These are phyloP conservation scores for Truncatella angustata DNA, from an alignment of 2,329 filamentous ascomycete genomes.

Conservation along the genomic window DNA sequence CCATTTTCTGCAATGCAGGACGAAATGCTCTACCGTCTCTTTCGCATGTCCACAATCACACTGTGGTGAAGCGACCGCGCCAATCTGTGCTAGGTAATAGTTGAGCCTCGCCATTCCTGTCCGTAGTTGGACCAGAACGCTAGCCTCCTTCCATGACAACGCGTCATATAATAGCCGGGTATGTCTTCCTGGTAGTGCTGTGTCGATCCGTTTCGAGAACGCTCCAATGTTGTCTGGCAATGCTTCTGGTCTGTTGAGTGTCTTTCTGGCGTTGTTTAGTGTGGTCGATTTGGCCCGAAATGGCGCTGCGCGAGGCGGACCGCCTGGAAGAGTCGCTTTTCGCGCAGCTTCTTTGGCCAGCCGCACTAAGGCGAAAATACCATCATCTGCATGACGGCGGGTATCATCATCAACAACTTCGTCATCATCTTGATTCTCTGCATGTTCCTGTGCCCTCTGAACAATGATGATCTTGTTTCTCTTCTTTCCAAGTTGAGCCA, in stretches of 20 bases:
- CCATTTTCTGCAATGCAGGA: not conserved
- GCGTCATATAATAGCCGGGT: constrained; percentile 3
- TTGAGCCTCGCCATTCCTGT: constrained; percentile 6
- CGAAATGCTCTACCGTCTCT: not conserved
- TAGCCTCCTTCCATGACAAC: not conserved
- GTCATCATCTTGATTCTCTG: constrained; percentile 1
- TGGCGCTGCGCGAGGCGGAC: not conserved
- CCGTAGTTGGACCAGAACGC: not conserved
- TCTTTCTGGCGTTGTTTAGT: not conserved
- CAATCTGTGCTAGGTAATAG: constrained; percentile 1
- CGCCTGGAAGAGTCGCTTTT: not conserved
- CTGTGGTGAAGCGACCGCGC: not conserved
- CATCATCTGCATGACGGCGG: not conserved
- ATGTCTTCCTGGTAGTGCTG: constrained; percentile 5
- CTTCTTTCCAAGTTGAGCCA: not conserved
- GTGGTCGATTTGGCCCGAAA: constrained; percentile 10
- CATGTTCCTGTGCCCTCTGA: constrained; percentile 2
- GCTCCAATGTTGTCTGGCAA: constrained; percentile 1
- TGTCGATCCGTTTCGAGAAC: constrained; percentile 7
- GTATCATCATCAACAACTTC: not conserved
- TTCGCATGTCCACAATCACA: not conserved
- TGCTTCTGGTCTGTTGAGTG: not conserved
- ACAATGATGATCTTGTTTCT: constrained; percentile 5
- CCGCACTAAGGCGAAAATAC: not conserved
- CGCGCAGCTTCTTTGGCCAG: constrained; percentile 3